phyloP scores from a whole-genome alignment of 1,284 basidiomycete genomes.

The Pterulicium gracile region DNA sequence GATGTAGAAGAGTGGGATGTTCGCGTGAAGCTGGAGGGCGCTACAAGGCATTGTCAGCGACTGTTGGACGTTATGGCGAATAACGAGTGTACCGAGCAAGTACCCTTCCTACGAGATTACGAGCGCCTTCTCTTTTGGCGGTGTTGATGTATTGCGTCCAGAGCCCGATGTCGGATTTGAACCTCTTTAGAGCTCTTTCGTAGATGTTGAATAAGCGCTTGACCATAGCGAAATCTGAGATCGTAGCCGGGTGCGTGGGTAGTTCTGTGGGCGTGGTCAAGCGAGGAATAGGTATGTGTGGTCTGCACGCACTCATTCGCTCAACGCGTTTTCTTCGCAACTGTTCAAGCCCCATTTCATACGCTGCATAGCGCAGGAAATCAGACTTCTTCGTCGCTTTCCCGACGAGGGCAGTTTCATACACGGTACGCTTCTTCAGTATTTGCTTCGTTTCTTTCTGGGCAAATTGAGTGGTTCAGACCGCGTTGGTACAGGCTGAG shows the following conservation, averaged over 20 bases:
- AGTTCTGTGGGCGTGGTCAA: constrained; percentile 28
- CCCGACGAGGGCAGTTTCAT: constrained; percentile 79
- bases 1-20: constrained; percentile 72
- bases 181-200: constrained; percentile 81
- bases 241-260: constrained; percentile 40
- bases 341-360: constrained; percentile 85
- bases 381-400: constrained; percentile 80
- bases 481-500: too few species aligned
- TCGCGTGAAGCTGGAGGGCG: constrained; percentile 82
- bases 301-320: constrained; percentile 50
- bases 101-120: constrained; percentile 70
- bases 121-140: constrained; percentile 73
- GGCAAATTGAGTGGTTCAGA: constrained; percentile 6
- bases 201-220: constrained; percentile 83
- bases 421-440: constrained; percentile 74
- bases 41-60: too few species aligned
- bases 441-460: constrained; percentile 79
- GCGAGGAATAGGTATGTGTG: constrained; percentile 1
- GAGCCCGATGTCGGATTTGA: constrained; percentile 78
- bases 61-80: too few species aligned
- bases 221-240: constrained; percentile 78
- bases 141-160: constrained; percentile 87
- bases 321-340: constrained; percentile 67
- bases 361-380: constrained; percentile 85
- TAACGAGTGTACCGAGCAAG: constrained; percentile 62